A percentile compares a stretch with the other conserved stretches of the same genome.
Conservation (phyloP, 495 filamentous ascomycete species). For the Neurospora tetrasperma region DNA sequence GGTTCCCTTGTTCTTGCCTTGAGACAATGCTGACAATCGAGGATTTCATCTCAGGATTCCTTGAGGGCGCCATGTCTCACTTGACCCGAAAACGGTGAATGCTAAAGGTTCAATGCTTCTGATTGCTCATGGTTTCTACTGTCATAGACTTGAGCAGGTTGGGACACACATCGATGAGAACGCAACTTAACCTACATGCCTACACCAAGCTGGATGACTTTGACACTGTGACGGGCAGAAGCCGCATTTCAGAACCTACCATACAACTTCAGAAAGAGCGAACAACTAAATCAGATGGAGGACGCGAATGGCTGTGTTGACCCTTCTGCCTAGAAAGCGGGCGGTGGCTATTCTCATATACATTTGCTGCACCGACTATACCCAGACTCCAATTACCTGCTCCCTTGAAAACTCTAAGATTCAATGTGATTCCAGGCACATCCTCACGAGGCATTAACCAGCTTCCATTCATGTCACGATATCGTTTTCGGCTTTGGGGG, state of each 20-base stretch:
- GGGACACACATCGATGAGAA: background rate
- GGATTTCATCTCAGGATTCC: background rate
- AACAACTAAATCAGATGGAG: background rate
- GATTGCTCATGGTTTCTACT: background rate
- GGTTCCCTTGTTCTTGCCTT: background rate
- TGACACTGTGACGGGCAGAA: conserved; percentile 13
- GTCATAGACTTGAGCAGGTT: background rate
- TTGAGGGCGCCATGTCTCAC: background rate
- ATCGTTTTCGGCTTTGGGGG: background rate
- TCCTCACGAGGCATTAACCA: background rate
- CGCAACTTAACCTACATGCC: background rate
- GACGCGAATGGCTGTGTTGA: background rate
- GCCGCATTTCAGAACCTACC: conserved; percentile 16
- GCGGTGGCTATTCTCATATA: background rate
- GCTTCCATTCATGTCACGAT: background rate
- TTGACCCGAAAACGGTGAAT: background rate
- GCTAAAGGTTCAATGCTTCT: background rate
- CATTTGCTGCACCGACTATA: too few relatives aligned
- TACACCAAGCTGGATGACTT: background rate
- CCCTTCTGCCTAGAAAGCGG: background rate
- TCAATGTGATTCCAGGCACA: conserved; percentile 4
- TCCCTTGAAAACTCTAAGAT: conserved; percentile 5
- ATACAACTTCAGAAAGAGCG: conserved; percentile 18
- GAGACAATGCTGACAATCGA: background rate
- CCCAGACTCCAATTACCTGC: background rate